Conservation (phyloP, 2,329 filamentous ascomycete species). For the Colletotrichum neosansevieriae region DNA sequence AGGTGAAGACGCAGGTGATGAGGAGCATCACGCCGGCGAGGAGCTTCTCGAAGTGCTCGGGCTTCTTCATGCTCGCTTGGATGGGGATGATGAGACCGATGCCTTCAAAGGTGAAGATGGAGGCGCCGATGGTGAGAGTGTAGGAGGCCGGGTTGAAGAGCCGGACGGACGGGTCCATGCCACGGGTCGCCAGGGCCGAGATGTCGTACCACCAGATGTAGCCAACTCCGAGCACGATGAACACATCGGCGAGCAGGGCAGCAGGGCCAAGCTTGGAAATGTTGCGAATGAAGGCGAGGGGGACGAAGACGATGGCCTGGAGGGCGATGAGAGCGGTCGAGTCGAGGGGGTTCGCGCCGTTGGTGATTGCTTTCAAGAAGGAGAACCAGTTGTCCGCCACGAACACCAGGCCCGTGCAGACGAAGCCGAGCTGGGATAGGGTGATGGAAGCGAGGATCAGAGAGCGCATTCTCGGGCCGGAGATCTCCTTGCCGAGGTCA, state of each 20-base stretch:
- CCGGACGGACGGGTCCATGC: slow-evolving; percentile 70
- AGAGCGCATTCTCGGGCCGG: slow-evolving; percentile 71
- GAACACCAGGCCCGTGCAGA: slow-evolving; percentile 83
- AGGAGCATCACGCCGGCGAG: slow-evolving; percentile 78
- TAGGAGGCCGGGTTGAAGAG: slow-evolving; percentile 78
- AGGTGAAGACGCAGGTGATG: slow-evolving; percentile 79
- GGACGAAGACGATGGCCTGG: slow-evolving; percentile 74
- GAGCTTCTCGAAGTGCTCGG: slow-evolving; percentile 74
- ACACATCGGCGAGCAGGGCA: slow-evolving; percentile 77
- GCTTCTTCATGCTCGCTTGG: slow-evolving; percentile 90
- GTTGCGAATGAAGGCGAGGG: slow-evolving; percentile 77
- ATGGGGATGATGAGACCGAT: slow-evolving; percentile 98
- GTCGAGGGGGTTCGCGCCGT: slow-evolving; percentile 61
- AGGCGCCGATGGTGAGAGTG: slow-evolving; percentile 77
- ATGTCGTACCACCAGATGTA: slow-evolving; percentile 83
- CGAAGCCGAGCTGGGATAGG: slow-evolving; percentile 82
- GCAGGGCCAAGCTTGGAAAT: slow-evolving; percentile 79
- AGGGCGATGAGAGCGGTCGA: slow-evolving; percentile 73
- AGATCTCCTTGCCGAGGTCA: slow-evolving; percentile 76
- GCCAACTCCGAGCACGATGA: slow-evolving; percentile 76
- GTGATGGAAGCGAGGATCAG: slow-evolving; percentile 78
- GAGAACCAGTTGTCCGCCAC: slow-evolving; percentile 79
- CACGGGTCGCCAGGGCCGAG: slow-evolving; percentile 63
- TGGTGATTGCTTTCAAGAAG: slow-evolving; percentile 73
- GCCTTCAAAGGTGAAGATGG: slow-evolving; percentile 96